Base-by-base conservation (phyloP, 2,329 filamentous ascomycete species). In the Scorias spongiosa region DNA sequence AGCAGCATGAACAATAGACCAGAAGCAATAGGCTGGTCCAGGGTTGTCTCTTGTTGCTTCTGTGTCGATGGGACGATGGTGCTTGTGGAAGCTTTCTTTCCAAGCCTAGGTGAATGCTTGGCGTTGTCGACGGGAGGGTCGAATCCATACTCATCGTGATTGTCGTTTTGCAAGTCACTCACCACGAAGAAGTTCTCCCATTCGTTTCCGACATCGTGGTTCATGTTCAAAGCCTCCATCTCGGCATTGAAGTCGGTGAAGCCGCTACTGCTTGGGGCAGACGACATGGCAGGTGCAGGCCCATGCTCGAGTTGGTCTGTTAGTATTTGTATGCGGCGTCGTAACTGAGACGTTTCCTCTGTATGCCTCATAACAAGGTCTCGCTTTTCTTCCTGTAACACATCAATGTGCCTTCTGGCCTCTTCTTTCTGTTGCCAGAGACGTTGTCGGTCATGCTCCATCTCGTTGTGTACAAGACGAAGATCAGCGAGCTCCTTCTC, bases 1-100 rank as follows among this genome's bases (percentile, higher is more conserved):
- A 98, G 83, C 54, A 95, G 83, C 86, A 95, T 93, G 64, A 89
- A 81, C 62, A 96, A 73, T 56, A 96, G 67, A 56, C 85, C 77
- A 42, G 86, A 84, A 56, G 88, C 84, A 53, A 85, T 80, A 48
- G 80, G 74, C 46, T 71, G 68, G 46, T 72, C 71, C 29, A 48
- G 43, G 48, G 53, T 39, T 30, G 29, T 38, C 2, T 57, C 52
- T 56, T 50, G 55, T 51, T 42, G 43, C 72, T 51, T 69, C 18
- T 47, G 36, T 29, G 18, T 32, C 12, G 18, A 18, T 30, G 49
- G 49, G 5, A 50, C 44, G 18, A 51, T 46, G 17, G 48, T 49
- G 38, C 26, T 49, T 1, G 46, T 44, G 9, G 55, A 49, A 18
- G 51, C 40, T 34, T 51, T 53, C 51, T 55, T 57, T 42, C 51